phyloP scores from a whole-genome alignment of 2,329 filamentous ascomycete genomes.

The Colletotrichum sp. region DNA sequence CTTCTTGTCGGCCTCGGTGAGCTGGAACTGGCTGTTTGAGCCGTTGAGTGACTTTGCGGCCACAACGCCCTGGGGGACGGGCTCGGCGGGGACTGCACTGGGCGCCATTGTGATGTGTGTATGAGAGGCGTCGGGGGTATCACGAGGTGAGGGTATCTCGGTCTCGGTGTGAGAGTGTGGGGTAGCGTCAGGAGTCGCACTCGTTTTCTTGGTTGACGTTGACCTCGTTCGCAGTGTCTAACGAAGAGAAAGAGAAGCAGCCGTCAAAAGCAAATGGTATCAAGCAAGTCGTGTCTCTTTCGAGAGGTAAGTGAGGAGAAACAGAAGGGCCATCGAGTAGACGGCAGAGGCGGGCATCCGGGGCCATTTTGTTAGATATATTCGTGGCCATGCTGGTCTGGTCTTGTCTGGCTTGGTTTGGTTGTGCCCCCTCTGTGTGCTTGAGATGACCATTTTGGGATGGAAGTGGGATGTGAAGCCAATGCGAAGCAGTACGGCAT shows the following conservation, averaged over 20 bases:
- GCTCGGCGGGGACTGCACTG: conserved; percentile 9
- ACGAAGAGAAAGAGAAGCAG: background rate
- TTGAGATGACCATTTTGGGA: conserved; percentile 12
- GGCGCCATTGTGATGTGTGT: conserved; percentile 13
- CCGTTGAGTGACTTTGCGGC: conserved; percentile 10
- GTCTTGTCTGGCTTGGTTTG: background rate
- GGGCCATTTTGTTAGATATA: conserved; percentile 7
- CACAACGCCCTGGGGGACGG: conserved; percentile 5
- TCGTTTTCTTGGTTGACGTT: background rate
- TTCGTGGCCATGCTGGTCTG: background rate
- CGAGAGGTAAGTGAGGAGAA: background rate
- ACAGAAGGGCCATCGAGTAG: background rate
- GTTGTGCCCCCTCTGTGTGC: background rate
- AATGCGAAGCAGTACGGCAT: conserved; percentile 11
- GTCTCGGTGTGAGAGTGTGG: background rate
- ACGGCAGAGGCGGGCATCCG: background rate
- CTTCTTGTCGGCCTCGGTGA: conserved; percentile 9
- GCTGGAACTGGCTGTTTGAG: conserved; percentile 1
- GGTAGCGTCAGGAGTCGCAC: background rate
- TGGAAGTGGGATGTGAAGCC: background rate
- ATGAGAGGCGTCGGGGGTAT: background rate
- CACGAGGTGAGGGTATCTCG: background rate
- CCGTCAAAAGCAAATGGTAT: background rate
- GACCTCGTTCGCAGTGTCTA: background rate
- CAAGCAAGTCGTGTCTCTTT: background rate